Percentiles rank a stretch among this genome's conserved stretches.
phyloP scores from a whole-genome alignment of 2,329 filamentous ascomycete species.

The Claviceps maximensis region DNA sequence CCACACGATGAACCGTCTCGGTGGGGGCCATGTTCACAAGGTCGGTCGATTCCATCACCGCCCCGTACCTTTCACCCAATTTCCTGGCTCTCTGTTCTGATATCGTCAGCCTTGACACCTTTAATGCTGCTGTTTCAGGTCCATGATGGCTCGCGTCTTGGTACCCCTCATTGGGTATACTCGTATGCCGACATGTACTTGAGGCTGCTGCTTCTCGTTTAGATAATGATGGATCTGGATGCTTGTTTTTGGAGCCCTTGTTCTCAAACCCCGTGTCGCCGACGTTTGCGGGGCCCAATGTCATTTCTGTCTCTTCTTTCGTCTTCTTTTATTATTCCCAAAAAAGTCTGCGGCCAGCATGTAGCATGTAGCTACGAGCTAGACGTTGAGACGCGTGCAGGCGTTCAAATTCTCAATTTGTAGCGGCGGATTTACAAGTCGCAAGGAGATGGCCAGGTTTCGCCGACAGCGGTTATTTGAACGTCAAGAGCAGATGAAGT shows the following conservation, averaged over 20 bases:
- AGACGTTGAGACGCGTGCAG: neutral
- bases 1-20: constrained; percentile 48
- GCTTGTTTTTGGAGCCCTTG: constrained; percentile 36
- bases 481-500: neutral
- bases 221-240: constrained; percentile 27
- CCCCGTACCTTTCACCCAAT: constrained; percentile 40
- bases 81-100: constrained; percentile 44
- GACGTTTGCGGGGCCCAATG: constrained; percentile 16
- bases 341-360: neutral
- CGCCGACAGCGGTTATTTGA: neutral
- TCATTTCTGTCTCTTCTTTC: neutral
- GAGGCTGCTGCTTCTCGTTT: constrained; percentile 24
- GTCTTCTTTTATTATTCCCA: neutral
- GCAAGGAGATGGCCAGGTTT: neutral
- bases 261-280: constrained; percentile 35
- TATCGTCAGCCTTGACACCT: constrained; percentile 35
- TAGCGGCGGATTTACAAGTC: neutral
- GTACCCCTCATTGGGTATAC: constrained; percentile 13
- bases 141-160: constrained; percentile 13
- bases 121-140: constrained; percentile 20
- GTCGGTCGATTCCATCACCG: constrained; percentile 41
- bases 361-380: neutral
- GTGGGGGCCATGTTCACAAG: constrained; percentile 35
- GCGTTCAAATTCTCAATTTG: neutral
- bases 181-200: neutral